Evolutionary conservation across 352 stramenopile genomes (phyloP).

Genomic region (Detonula confervacea): DNA sequence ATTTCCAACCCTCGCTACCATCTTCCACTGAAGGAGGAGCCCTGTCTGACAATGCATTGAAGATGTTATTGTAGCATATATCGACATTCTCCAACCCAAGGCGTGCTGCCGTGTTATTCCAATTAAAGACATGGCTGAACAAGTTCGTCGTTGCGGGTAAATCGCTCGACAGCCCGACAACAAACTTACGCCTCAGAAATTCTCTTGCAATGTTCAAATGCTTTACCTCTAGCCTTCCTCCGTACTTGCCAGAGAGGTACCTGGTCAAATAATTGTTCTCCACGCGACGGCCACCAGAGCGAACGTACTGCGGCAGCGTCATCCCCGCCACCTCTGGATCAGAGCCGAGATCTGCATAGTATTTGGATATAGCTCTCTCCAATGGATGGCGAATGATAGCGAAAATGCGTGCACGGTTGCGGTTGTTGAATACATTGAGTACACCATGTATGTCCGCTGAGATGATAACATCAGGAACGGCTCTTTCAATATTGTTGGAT

Average conservation of each 20-base stretch:
- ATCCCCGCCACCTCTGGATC: constrained; percentile 43
- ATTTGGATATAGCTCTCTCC: constrained; percentile 52
- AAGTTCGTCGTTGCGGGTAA: constrained; percentile 24
- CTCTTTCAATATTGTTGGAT: not conserved
- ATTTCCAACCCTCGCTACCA: constrained; percentile 54
- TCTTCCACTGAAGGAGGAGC: constrained; percentile 33
- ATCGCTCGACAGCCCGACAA: constrained; percentile 36
- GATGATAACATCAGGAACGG: constrained; percentile 47
- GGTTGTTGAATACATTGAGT: constrained; percentile 40
- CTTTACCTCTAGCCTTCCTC: constrained; percentile 20
- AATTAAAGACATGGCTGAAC: constrained; percentile 40
- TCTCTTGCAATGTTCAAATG: constrained; percentile 51
- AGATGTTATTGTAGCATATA: constrained; percentile 40
- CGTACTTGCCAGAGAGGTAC: constrained; percentile 38
- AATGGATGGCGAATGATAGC: constrained; percentile 50
- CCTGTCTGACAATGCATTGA: constrained; percentile 36
- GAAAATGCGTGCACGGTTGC: constrained; percentile 42
- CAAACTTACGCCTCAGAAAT: constrained; percentile 51
- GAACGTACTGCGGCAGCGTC: constrained; percentile 42
- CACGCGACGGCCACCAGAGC: constrained; percentile 19
- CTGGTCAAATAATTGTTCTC: constrained; percentile 58
- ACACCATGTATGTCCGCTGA: constrained; percentile 34
- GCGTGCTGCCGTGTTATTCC: constrained; percentile 29
- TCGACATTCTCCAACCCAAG: constrained; percentile 15
- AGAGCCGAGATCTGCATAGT: constrained; percentile 50